phyloP scores from a whole-genome alignment of 805 yeast species.

The Metschnikowia shivogae region DNA sequence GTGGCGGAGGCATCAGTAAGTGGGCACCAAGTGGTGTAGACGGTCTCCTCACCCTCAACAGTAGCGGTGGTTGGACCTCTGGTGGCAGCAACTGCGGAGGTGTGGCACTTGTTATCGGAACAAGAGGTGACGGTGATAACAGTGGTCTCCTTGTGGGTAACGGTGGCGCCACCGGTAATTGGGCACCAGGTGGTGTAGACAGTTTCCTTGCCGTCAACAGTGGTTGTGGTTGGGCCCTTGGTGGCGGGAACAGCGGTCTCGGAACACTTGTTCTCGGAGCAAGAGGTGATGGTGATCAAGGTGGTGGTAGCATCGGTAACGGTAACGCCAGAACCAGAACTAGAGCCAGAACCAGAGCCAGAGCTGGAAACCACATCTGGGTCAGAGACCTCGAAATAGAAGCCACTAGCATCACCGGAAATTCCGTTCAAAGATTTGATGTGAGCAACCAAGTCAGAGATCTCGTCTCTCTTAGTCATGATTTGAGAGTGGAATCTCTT shows the following conservation, averaged over 20 bases:
- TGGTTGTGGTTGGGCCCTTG: slow-evolving; percentile 29
- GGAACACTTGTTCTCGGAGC: slow-evolving; percentile 30
- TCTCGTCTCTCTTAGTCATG: slow-evolving; percentile 31
- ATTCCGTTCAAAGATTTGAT: slow-evolving; percentile 27
- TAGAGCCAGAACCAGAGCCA: slow-evolving; percentile 11
- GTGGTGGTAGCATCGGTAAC: slow-evolving; percentile 16
- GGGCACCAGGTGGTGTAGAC: slow-evolving; percentile 37
- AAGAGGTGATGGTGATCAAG: slow-evolving; percentile 29
- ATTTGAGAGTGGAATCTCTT: slow-evolving; percentile 29
- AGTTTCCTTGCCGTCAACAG: slow-evolving; percentile 18
- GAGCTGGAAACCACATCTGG: slow-evolving; percentile 14
- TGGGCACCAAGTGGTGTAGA: slow-evolving; percentile 36
- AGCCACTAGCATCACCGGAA: slow-evolving; percentile 13
- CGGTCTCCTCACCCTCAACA: slow-evolving; percentile 16
- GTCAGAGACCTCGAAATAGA: slow-evolving; percentile 7
- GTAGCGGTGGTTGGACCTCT: slow-evolving; percentile 29
- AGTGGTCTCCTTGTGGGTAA: slow-evolving; percentile 18
- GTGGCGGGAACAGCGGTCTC: slow-evolving; percentile 24
- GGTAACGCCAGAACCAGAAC: slow-evolving; percentile 15
- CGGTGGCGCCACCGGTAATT: slow-evolving; percentile 19
- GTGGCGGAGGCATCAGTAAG: slow-evolving; percentile 20
- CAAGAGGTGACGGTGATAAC: slow-evolving; percentile 25
- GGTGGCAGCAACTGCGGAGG: slow-evolving; percentile 23
- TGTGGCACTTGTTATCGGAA: slow-evolving; percentile 10
- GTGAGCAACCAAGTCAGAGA: slow-evolving; percentile 20